Evolutionary conservation across 202 grass and related monocot species (phyloP), one percentile per base, ranked within the genome.

Genomic region (Setaria viridis): DNA sequence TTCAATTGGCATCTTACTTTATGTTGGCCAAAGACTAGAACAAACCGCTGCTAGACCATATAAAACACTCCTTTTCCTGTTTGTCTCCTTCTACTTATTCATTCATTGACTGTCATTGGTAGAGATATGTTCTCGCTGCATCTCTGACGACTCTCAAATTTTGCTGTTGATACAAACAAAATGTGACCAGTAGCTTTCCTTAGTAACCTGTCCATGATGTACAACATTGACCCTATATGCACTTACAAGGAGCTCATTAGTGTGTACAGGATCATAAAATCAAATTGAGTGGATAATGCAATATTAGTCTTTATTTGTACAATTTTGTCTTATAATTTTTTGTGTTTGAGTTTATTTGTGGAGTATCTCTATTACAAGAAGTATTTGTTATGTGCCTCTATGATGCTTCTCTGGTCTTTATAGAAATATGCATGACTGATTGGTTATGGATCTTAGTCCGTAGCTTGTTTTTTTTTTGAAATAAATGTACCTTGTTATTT

Each of bases 371-470:
- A 4, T 41, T 76, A 4, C 17, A 13, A 76, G 11, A 41, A 45
- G 35, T 60, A 13, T 45, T 60, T 70, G 67, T 34, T 76, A 41
- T 42, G 20, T 41, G 6, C 5, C 4, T 25, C 35, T 43, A 43
- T 69, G 16, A 43, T 43, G 5, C 37, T 76, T 81, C 32, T 80
- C 54, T 80, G 14, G 35, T 76, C 34, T 55, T 66, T 35, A 2
- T 11, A 30, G 14, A 83, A 68, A 47, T 33, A 5, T 9, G 15
- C 9, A 33, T 68, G 47, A 25, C 33, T 37, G 43, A 45, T 45
- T 15, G 0, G 57, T 74, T 54, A 45, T 66, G 21, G 4, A 65
- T 66, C 7, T 80, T 75, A 29, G 35, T 25, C 25, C 0, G 5
- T 34, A 48, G 11, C 19, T 79, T 16, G 10, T 46, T 80, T 5